Evolutionary conservation across 1,284 basidiomycete species (phyloP), one percentile per base, ranked within the genome.

Genomic region (Xerocomus amazonicus): DNA sequence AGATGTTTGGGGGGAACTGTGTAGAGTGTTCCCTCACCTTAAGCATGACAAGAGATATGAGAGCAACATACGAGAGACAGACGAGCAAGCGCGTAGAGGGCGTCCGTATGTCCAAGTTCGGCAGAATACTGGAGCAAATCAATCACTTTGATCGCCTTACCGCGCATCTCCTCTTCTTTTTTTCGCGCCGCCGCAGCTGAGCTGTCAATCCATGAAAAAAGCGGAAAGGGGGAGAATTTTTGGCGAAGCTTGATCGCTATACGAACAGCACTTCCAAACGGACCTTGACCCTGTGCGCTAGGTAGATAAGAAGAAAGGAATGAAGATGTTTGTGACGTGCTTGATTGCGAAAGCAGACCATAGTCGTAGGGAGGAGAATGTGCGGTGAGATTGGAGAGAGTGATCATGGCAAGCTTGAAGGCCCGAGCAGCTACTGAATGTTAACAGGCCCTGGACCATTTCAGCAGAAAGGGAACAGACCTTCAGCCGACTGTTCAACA

Each of bases 41-140:
- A 50, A 43, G 26, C 8, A 35, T 4, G 3, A 45, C 3, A 28
- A 10, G 2, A 9, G 2, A 14, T 23, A 2, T 5, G 1, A 58
- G 2, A 23, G 9, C 9, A 58, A 54, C 66, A 41, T 38, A 70
- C 52, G 62, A 96, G 68, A 36, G 82, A 83, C 28, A 95, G 67
- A 45, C 84, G 77, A 1, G 80, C 92, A 8, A 90, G 74, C 3
- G 80, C 77, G 57, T 80, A 87, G 45, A 89, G 68, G 2, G 91
- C 92, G 54, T 93, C 90, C 43, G 67, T 69, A 63, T 90, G 84
- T 3, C 92, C 93, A 38, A 87, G 69, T 49, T 87, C 85, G 9
- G 84, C 81, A 0, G 92, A 90, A 65, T 90, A 83, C 45, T 87
- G 80, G 28, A 95, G 67, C 12, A 94, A 65, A 59, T 87, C 84